Conservation (phyloP, 2,329 filamentous ascomycete genomes). For the Cucurbitaria berberidis region DNA sequence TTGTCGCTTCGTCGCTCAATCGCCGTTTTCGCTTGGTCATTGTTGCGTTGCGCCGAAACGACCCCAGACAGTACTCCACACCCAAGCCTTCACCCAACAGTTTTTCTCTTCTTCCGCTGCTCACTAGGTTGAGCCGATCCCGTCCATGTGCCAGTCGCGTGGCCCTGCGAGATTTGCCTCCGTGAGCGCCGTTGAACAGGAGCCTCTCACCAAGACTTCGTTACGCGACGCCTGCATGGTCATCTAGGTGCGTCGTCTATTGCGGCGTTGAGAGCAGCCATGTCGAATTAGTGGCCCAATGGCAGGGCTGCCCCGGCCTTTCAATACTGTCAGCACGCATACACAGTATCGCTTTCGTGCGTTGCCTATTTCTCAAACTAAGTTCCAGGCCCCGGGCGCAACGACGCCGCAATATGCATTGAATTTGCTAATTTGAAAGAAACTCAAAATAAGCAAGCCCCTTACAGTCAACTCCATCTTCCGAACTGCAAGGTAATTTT, state of each 20-base stretch:
- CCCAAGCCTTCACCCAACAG: no score
- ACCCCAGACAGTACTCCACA: not conserved
- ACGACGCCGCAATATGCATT: constrained; percentile 20
- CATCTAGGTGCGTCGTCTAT: constrained; percentile 11
- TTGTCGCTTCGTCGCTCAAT: not conserved
- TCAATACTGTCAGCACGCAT: constrained; percentile 3
- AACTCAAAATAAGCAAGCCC: not conserved
- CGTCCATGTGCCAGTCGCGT: constrained; percentile 22
- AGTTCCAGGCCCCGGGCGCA: not conserved
- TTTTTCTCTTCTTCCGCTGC: no score
- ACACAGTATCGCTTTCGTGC: not conserved
- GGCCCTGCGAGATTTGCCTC: constrained; percentile 8
- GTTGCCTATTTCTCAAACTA: not conserved
- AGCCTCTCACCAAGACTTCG: constrained; percentile 1
- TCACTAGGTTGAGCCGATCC: constrained; percentile 19
- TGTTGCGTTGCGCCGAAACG: constrained; percentile 13
- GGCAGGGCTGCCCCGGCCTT: not conserved
- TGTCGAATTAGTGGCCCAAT: constrained; percentile 8
- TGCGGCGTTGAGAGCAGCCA: constrained; percentile 6
- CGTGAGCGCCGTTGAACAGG: not conserved
- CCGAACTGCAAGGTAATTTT: constrained; percentile 1
- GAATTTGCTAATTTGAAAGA: constrained; percentile 9
- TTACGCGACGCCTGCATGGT: constrained; percentile 17
- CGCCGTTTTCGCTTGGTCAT: constrained; percentile 12
- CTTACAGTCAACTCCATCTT: not conserved